phyloP scores from a whole-genome alignment of 2,329 filamentous ascomycete species.

The Biscogniauxia marginata region DNA sequence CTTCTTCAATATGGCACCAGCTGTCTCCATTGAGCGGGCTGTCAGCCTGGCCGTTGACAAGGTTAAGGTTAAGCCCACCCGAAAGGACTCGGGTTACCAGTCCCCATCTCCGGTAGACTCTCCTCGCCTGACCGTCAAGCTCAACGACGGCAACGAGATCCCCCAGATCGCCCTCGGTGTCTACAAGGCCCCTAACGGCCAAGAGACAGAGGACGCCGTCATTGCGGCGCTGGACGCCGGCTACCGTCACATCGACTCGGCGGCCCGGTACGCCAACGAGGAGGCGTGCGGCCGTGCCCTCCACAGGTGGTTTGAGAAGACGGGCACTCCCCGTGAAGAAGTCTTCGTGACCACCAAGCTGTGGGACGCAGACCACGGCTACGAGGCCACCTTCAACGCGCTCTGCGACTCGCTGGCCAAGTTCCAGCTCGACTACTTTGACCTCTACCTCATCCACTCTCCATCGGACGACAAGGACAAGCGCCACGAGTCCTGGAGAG shows the following conservation, averaged over 20 bases:
- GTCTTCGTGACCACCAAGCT: slow-evolving; percentile 40
- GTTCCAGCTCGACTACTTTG: slow-evolving; percentile 48
- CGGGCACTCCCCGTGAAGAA: slow-evolving; percentile 34
- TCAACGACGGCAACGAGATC: slow-evolving; percentile 9
- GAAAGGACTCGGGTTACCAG: slow-evolving; percentile 5
- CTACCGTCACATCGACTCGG: slow-evolving; percentile 54
- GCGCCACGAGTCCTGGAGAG: slow-evolving; percentile 37
- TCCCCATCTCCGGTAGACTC: slow-evolving; percentile 4
- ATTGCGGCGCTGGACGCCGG: slow-evolving; percentile 42
- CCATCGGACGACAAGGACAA: slow-evolving; percentile 40
- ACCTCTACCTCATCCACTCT: slow-evolving; percentile 53
- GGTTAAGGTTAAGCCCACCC: background rate
- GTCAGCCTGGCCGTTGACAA: background rate
- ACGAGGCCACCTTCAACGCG: slow-evolving; percentile 31
- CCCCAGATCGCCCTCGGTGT: slow-evolving; percentile 42
- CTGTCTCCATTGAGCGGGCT: background rate
- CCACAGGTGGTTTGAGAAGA: slow-evolving; percentile 22
- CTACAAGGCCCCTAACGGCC: slow-evolving; percentile 46
- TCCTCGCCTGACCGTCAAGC: slow-evolving; percentile 3
- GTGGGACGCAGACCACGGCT: slow-evolving; percentile 36
- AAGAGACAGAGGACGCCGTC: slow-evolving; percentile 35
- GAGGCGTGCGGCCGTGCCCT: slow-evolving; percentile 19
- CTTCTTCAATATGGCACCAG: background rate
- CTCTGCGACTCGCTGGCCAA: slow-evolving; percentile 44
- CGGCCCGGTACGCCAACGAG: slow-evolving; percentile 34